Base-by-base conservation (phyloP, 495 filamentous ascomycete genomes). In the Viridothelium virens region DNA sequence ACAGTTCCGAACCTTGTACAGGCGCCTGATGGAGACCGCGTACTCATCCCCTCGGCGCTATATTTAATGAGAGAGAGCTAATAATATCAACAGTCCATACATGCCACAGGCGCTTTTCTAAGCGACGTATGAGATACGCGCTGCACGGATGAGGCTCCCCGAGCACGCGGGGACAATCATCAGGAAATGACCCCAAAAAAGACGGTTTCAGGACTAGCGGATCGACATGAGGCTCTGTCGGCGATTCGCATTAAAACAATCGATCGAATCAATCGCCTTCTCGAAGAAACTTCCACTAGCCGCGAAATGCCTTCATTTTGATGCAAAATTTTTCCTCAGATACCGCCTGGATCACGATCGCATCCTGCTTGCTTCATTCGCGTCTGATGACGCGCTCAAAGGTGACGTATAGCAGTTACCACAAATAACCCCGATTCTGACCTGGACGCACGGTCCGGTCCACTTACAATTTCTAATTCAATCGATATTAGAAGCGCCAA, bases 71-170 rank as follows among this genome's bases (percentile, higher is more conserved):
- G 36, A 31, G 14, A 59, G 31, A 59, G 11, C 53, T 59, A 59
- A 59, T 59, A 59, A 59, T 59, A 59, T 44, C 41, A 44, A 7
- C 7, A 44, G 7, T 14, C 14, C 14, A 7, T 7, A 7, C 14
- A 44, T 44, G 41, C 41, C 41, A 59, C 36, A 59, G 31, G 25
- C 53, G 53, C 53, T 36, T 14, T 11, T 10, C 53, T 6, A 59
- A 59, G 53, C 53, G 53, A 59, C 53, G 53, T 59, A 18, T 59
- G 53, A 59, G 31, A 59, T 59, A 59, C 53, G 53, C 53, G 53
- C 53, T 36, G 18, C 53, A 59, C 53, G 9, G 53, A 59, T 36
- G 53, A 36, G 31, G 25, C 31, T 59, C 53, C 6, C 53, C 53
- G 18, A 59, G 53, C 53, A 36, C 3, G 53, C 25, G 33, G 11